Conservation (phyloP, 805 yeast species). For the Kuraishia ogatae region DNA sequence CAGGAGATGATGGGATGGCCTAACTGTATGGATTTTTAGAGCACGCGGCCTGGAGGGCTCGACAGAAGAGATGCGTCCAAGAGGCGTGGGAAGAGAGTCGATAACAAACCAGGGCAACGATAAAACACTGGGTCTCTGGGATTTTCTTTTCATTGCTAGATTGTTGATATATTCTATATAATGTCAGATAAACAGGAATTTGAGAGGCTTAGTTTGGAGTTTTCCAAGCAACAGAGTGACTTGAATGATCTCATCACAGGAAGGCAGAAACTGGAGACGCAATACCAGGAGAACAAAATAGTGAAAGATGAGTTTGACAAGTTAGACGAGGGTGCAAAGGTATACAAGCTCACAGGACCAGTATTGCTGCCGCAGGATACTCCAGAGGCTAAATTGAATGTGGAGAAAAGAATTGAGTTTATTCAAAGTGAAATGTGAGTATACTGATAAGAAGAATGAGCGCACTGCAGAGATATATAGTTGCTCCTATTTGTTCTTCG, state of each 20-base stretch:
- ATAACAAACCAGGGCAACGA: too few species aligned
- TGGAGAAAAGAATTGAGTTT: conserved; percentile 82
- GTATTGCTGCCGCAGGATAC: conserved; percentile 85
- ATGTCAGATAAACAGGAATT: conserved; percentile 3
- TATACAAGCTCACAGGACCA: conserved; percentile 88
- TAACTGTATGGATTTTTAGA: background rate
- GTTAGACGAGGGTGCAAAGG: conserved; percentile 54
- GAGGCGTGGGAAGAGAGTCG: background rate
- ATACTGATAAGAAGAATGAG: background rate
- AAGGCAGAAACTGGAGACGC: conserved; percentile 87
- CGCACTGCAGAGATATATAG: too few species aligned
- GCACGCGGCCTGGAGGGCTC: conserved; percentile 1
- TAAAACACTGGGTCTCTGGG: too few species aligned
- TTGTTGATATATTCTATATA: background rate
- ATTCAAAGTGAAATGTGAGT: conserved; percentile 60
- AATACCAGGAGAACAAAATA: conserved; percentile 86
- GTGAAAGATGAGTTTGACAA: conserved; percentile 72
- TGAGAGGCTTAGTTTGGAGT: conserved; percentile 15
- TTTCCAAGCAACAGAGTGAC: conserved; percentile 17
- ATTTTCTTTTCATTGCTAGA: too few species aligned
- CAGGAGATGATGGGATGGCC: background rate
- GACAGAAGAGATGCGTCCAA: background rate
- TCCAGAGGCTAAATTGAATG: conserved; percentile 75
- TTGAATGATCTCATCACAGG: conserved; percentile 48
- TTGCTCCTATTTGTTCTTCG: too few species aligned